Conservation (phyloP, 225 moss, liverwort and hornwort species). For the Physcomitrellopsis africana region DNA sequence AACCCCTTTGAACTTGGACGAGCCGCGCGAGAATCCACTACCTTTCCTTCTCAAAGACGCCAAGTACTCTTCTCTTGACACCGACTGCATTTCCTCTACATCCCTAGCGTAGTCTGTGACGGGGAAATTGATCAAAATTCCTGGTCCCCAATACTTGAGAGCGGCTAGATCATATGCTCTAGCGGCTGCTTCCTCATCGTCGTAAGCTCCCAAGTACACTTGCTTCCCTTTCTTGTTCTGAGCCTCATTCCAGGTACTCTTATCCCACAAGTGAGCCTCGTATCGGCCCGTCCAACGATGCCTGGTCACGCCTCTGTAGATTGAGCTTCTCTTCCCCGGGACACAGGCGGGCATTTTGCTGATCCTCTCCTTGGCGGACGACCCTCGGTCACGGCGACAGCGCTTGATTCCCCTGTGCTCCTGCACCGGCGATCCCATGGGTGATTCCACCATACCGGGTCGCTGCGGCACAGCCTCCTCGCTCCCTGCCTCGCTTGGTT, state of each 20-base stretch:
- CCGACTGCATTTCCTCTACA: slow-evolving; percentile 89
- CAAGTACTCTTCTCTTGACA: slow-evolving; percentile 84
- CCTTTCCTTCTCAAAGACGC: slow-evolving; percentile 81
- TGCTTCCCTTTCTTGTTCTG: slow-evolving; percentile 97
- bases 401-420: slow-evolving; percentile 75
- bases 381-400: slow-evolving; percentile 73
- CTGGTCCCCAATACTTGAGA: slow-evolving; percentile 94
- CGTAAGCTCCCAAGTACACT: slow-evolving; percentile 78
- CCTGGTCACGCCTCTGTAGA: slow-evolving; percentile 86
- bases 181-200: slow-evolving; percentile 92
- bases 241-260: slow-evolving; percentile 89
- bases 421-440: slow-evolving; percentile 16
- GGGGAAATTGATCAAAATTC: slow-evolving; percentile 86
- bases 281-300: slow-evolving; percentile 95
- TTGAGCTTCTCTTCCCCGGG: slow-evolving; percentile 90
- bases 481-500: slow-evolving; percentile 38
- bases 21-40: slow-evolving; percentile 78
- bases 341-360: slow-evolving; percentile 94
- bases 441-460: slow-evolving; percentile 29
- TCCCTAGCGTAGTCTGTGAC: slow-evolving; percentile 83
- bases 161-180: slow-evolving; percentile 89
- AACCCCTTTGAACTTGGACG: slow-evolving; percentile 76
- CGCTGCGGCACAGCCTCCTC: slow-evolving; percentile 34
- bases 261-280: slow-evolving; percentile 95
- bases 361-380: slow-evolving; percentile 89